Evolutionary conservation across 148 eudicot species (phyloP).

Genomic region (Rhododendron mucronatum): DNA sequence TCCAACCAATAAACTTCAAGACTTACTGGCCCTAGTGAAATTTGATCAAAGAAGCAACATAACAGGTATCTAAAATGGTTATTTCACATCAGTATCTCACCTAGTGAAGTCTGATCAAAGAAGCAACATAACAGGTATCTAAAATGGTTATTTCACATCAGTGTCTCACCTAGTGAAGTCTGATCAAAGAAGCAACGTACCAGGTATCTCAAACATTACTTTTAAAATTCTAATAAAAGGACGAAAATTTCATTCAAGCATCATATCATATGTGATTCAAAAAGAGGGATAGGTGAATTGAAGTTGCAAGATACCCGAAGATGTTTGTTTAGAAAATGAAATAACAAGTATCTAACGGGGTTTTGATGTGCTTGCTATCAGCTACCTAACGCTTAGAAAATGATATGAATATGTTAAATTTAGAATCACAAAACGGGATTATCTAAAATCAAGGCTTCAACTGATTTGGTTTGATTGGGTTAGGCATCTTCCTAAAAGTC

Average conservation of each 20-base stretch:
- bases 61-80: background rate
- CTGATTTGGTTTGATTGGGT: background rate
- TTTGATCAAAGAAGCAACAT: too few relatives aligned
- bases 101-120: too few relatives aligned
- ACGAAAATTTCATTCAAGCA: background rate
- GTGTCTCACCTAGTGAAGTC: background rate
- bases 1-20: constrained; percentile 62
- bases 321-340: background rate
- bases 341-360: background rate
- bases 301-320: background rate
- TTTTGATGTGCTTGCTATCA: background rate
- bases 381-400: background rate
- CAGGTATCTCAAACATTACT: background rate
- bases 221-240: background rate
- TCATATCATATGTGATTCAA: background rate
- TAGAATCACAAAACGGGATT: background rate
- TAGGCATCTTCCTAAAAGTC: background rate
- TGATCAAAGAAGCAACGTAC: too few relatives aligned
- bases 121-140: background rate
- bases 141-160: constrained; percentile 2
- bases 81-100: constrained; percentile 4
- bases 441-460: background rate
- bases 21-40: constrained; percentile 1
- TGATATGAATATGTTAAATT: background rate
- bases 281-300: background rate